These are phyloP conservation scores for Diospyros lotus DNA, from an alignment of 148 eudicot species.

Conservation along the genomic window DNA sequence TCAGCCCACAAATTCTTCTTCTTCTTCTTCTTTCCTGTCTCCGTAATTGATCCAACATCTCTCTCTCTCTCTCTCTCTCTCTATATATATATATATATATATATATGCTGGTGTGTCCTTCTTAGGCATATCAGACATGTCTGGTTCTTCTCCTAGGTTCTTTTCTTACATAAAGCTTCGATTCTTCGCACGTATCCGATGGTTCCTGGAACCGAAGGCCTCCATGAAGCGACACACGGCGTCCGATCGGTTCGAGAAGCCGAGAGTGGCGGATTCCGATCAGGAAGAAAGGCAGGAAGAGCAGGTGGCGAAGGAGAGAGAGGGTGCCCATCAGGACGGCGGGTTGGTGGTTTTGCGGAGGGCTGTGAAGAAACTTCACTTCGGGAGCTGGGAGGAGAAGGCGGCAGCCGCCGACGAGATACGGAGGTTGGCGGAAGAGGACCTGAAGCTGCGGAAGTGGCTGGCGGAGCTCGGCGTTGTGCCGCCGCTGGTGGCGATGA, in stretches of 20 bases:
- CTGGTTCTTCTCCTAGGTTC: constrained; percentile 30
- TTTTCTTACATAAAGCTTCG: constrained; percentile 24
- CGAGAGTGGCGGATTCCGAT: constrained; percentile 2
- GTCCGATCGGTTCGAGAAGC: constrained; percentile 16
- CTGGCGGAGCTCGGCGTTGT: constrained; percentile 82
- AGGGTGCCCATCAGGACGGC: neutral
- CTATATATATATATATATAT: too few species aligned
- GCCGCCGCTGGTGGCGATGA: constrained; percentile 71
- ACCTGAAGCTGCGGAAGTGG: constrained; percentile 30
- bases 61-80: neutral
- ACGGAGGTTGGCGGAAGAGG: constrained; percentile 38
- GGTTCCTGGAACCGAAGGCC: too few species aligned
- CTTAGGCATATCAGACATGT: constrained; percentile 17
- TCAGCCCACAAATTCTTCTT: too few species aligned
- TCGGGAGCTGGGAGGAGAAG: constrained; percentile 76
- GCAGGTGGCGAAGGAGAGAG: constrained; percentile 7
- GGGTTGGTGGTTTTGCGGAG: constrained; percentile 36
- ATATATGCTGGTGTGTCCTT: neutral
- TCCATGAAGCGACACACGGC: neutral
- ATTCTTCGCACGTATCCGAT: constrained; percentile 19
- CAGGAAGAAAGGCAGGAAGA: neutral
- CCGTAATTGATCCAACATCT: too few species aligned
- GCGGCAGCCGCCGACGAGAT: constrained; percentile 59
- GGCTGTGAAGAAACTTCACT: constrained; percentile 71
- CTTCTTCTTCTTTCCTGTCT: too few species aligned